Evolutionary conservation across 2,329 filamentous ascomycete species (phyloP), one percentile per base, ranked within the genome.

Genomic region (Camillea tinctor): DNA sequence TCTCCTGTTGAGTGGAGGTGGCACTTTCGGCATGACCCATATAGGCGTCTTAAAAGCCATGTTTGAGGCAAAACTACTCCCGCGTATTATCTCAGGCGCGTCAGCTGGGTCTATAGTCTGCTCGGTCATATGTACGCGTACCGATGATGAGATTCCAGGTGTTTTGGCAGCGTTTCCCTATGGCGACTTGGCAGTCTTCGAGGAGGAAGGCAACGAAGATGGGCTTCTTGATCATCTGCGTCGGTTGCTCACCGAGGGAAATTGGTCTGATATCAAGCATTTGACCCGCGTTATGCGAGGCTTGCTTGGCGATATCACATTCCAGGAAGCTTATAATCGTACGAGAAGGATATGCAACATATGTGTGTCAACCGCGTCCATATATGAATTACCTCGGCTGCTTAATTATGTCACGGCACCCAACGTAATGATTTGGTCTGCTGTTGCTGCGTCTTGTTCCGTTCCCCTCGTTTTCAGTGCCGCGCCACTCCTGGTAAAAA

Each of bases 371-470:
- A 92, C 91, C 1, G 90, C 92, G 1, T 92, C 91, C 17, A 84
- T 94, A 57, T 95, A 96, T 73, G 93, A 97, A 72, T 81, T 96
- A 17, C 94, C 93, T 0, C 82, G 91, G 44, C 79, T 98, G 0
- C 82, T 98, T 67, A 98, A 98, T 74, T 97, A 97, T 70, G 85
- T 96, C 60, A 97, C 94, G 0, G 90, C 94, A 0, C 93, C 94
- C 0, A 95, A 97, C 71, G 93, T 98, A 56, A 85, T 97, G 77
- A 93, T 98, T 58, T 97, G 93, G 92, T 97, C 93, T 17, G 94
- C 94, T 36, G 93, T 97, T 69, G 92, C 92, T n/a, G 92, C 94
- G 0, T 97, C 94, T 0, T 98, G 94, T 73, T 97, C 94, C 0
- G 91, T 97, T 0, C 94, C 94, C 0, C 80, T 95, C 13, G 83